Percentiles rank a stretch among this genome's conserved stretches.
phyloP scores from a whole-genome alignment of 306 rosid species.

The Cucumis melo region DNA sequence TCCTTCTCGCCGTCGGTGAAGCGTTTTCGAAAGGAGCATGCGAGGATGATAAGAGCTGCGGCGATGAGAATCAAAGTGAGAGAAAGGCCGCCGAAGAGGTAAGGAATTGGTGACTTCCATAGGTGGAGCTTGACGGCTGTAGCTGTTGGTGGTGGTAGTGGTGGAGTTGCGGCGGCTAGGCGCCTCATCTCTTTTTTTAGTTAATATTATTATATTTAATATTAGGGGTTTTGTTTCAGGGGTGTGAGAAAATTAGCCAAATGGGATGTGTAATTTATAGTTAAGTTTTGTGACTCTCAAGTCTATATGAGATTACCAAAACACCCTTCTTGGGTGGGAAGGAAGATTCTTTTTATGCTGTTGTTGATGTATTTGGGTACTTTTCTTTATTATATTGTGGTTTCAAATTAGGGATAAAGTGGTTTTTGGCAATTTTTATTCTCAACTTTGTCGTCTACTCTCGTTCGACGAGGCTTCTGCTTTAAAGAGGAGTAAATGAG shows the following conservation, averaged over 20 bases:
- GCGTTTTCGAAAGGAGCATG: conserved; percentile 1
- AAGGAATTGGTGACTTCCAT: conserved; percentile 6
- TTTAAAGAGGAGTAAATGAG: too few species aligned
- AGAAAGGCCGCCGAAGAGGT: conserved; percentile 4
- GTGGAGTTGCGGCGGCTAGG: neutral
- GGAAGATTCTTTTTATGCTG: neutral
- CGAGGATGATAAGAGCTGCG: neutral
- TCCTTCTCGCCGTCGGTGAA: neutral
- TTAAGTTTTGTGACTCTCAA: neutral
- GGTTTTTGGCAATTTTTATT: neutral
- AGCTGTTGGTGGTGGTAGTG: neutral
- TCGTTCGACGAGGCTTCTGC: neutral
- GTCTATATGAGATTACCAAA: neutral
- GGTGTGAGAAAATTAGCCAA: neutral
- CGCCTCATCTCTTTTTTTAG: neutral
- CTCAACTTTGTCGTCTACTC: neutral
- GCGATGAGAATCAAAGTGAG: neutral
- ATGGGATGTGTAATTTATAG: neutral
- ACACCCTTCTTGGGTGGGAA: neutral
- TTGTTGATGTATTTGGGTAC: neutral
- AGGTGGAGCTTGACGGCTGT: neutral
- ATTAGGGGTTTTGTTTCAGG: neutral
- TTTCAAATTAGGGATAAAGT: neutral
- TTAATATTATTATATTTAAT: too few species aligned
- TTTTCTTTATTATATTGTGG: neutral